Percentiles rank a stretch among this genome's conserved stretches.
These are phyloP conservation scores for Phytophthora litchii DNA, from an alignment of 352 stramenopile genomes.

Conservation along the genomic window DNA sequence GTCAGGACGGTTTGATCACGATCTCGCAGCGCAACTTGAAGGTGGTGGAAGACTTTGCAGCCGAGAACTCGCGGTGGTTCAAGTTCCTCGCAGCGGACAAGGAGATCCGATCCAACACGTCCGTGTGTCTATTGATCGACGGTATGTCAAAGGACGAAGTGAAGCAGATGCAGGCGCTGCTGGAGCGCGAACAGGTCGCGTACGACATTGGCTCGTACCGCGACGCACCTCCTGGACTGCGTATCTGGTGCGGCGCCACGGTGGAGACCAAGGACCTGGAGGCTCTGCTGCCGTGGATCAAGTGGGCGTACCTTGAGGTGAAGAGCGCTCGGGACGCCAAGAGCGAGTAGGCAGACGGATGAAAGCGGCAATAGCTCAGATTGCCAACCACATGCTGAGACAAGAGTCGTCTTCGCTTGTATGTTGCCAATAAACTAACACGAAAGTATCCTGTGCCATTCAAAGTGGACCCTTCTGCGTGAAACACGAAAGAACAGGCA, in stretches of 20 bases:
- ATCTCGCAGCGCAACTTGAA: constrained; percentile 95
- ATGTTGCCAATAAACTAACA: constrained; percentile 29
- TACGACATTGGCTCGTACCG: constrained; percentile 99
- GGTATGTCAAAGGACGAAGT: constrained; percentile 93
- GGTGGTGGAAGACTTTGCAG: constrained; percentile 97
- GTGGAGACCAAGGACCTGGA: constrained; percentile 98
- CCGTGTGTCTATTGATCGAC: constrained; percentile 96
- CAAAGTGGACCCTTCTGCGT: background rate
- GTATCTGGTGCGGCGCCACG: constrained; percentile 99
- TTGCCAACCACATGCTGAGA: constrained; percentile 33
- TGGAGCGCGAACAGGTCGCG: constrained; percentile 96
- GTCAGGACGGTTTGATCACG: constrained; percentile 93
- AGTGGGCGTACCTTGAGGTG: constrained; percentile 96
- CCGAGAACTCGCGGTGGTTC: constrained; percentile 95
- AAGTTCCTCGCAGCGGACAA: constrained; percentile 96
- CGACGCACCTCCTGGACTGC: constrained; percentile 96
- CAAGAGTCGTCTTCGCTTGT: constrained; percentile 16
- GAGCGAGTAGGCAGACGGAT: constrained; percentile 26
- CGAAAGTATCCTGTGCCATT: constrained; percentile 4
- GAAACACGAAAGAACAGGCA: constrained; percentile 7
- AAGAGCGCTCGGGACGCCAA: constrained; percentile 54
- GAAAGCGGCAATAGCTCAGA: constrained; percentile 5
- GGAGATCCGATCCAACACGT: constrained; percentile 95
- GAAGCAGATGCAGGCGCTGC: constrained; percentile 95
- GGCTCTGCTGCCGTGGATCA: constrained; percentile 98